Evolutionary conservation across 2,329 filamentous ascomycete genomes (phyloP).

Genomic region (Colletotrichum sp.): DNA sequence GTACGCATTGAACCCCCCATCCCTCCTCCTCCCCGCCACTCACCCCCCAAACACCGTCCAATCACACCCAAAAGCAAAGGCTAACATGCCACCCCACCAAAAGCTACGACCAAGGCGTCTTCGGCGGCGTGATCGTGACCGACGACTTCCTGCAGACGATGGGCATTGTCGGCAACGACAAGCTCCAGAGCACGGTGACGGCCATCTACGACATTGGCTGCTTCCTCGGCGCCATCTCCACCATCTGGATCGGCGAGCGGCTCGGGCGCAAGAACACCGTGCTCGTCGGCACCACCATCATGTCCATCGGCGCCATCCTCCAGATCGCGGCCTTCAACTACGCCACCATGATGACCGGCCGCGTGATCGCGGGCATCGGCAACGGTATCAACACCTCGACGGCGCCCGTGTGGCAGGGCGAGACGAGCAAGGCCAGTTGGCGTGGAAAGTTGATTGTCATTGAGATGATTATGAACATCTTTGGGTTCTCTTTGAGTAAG

Average conservation of each 20-base stretch:
- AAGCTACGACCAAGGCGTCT: constrained; percentile 54
- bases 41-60: not conserved
- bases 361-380: constrained; percentile 54
- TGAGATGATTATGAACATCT: constrained; percentile 35
- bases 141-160: constrained; percentile 47
- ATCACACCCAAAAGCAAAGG: not conserved
- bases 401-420: constrained; percentile 41
- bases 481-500: constrained; percentile 30
- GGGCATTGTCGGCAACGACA: constrained; percentile 42
- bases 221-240: constrained; percentile 53
- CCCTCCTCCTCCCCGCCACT: not conserved
- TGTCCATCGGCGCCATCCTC: constrained; percentile 37
- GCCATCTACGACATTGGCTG: constrained; percentile 66
- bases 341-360: constrained; percentile 44
- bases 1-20: too few relatives aligned
- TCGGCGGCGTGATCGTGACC: constrained; percentile 52
- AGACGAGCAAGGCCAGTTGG: constrained; percentile 36
- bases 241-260: constrained; percentile 36
- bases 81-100: not conserved
- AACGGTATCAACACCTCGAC: constrained; percentile 44
- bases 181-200: constrained; percentile 51
- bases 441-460: constrained; percentile 36
- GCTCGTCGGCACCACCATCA: constrained; percentile 34
- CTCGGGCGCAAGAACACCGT: constrained; percentile 37
- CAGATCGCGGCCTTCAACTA: constrained; percentile 38